A percentile compares a stretch with the other conserved stretches of the same genome.
These are phyloP conservation scores for Mycena filopes DNA, from an alignment of 768 basidiomycete species.

Conservation along the genomic window DNA sequence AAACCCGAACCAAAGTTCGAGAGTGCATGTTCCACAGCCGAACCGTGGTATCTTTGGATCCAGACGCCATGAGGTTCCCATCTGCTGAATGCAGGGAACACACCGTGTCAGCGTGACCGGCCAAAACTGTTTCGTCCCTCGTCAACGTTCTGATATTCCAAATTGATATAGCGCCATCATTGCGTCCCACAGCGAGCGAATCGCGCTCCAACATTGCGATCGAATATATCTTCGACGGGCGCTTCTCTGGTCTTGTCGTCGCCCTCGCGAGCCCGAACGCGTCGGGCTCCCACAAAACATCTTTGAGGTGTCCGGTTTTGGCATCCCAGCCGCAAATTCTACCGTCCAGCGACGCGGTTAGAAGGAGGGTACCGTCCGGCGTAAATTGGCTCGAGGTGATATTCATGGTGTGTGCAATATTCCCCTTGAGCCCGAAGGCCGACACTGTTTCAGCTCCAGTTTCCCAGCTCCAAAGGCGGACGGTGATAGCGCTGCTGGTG, in stretches of 20 bases:
- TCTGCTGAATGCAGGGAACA: neutral
- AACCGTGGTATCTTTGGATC: neutral
- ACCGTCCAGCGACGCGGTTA: neutral
- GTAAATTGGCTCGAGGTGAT: neutral
- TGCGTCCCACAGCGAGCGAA: neutral
- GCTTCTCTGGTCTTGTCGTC: no score
- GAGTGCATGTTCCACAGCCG: conserved; percentile 1
- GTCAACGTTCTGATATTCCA: no score
- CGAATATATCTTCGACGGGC: neutral
- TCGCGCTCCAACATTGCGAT: neutral
- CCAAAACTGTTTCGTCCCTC: no score
- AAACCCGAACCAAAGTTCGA: no score
- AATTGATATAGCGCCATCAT: neutral
- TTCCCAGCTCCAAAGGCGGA: neutral
- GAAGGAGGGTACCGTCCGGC: neutral
- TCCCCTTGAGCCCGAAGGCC: neutral
- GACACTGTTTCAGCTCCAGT: neutral
- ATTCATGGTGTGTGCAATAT: neutral
- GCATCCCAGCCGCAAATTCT: neutral
- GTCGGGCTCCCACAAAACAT: neutral
- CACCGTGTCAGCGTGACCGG: neutral
- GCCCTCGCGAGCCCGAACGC: neutral
- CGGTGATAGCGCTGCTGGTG: no score
- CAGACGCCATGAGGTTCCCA: neutral
- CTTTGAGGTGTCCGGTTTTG: neutral